Evolutionary conservation across 495 filamentous ascomycete species (phyloP), one percentile per base, ranked within the genome.

Genomic region (Penicillium crystallinum): DNA sequence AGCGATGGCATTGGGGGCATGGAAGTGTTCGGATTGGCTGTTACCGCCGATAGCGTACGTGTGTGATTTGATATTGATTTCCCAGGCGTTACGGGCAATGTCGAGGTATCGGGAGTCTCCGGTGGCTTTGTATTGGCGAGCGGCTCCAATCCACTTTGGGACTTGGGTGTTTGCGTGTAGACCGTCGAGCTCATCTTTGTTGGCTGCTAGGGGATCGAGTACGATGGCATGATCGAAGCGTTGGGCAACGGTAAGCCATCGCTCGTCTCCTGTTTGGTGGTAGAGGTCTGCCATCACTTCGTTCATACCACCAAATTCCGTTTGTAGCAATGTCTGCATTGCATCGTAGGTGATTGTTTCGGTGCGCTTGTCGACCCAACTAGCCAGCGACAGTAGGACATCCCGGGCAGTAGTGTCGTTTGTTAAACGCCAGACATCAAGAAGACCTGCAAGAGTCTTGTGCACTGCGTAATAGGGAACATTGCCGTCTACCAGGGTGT

Each of bases 11-110:
- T 42, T 42, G 15, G 39, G 39, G 1, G 22, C 39, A 42, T 25
- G 39, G 39, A 42, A 42, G 39, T 42, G 39, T 25, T 42, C 39
- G 14, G 39, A 21, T 42, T 42, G 39, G 22, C 39, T 42, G 39
- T 42, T 42, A 42, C 39, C 39, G 15, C 39, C 39, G n/a, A 42
- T 42, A 7, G 39, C 39, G 39, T 42, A 42, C 1, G 39, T 42
- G 39, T 42, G 39, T 11, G 23, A 25, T 27, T 42, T 25, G 39
- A 42, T 22, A 17, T 25, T 27, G 3, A 42, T 25, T 27, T 42
- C 22, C 39, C 39, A 42, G 39, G 39, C 39, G 4, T 42, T 42
- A 7, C 39, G 39, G 39, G 39, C 39, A 27, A 42, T 42, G 19
- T 42, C 39, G 4, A 42, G 23, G 22, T 42, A 42, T 14, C 39